Evolutionary conservation across 2,329 filamentous ascomycete species (phyloP), one percentile per base, ranked within the genome.

Genomic region (Fusarium circinatum): DNA sequence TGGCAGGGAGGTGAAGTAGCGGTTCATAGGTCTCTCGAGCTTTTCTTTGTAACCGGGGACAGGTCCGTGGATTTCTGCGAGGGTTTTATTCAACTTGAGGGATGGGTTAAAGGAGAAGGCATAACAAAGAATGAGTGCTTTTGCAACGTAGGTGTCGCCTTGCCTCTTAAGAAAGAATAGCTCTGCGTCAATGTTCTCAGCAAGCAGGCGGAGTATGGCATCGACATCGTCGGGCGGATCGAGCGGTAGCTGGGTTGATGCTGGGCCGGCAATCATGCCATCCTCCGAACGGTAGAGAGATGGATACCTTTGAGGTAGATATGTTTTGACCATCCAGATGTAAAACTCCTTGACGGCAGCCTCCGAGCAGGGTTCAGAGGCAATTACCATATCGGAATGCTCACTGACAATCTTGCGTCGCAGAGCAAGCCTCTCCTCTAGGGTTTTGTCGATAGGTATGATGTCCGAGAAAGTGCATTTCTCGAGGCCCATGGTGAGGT

Each of bases 181-280:
- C 2, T 55, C 36, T 30, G 20, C 3, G 8, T 55, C 52, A 3
- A 42, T 4, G 15, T 24, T 55, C 22, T 55, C 36, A 2, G 34
- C 36, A 8, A 42, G 24, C 0, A 55, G 26, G 8, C 5, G 15
- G 1, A 55, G 15, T 18, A 32, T 3, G 1, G 0, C 3, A 5
- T 24, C 5, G 3, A 24, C 52, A 3, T 42, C 34, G 8, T 10
- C 8, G 1, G 36, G 52, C 15, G 52, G 36, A 5, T 42, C 9
- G 8, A 55, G 22, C 2, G 36, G 36, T 11, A 55, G 26, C 1
- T 3, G 0, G 0, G 36, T 55, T 11, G 26, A 42, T 20, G 22
- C 52, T 30, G 36, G 52, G 2, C 52, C 26, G 8, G 42, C 12
- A 14, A 55, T 15, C 2, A n/a, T 6, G 1, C 14, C 11, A 0